Conservation (phyloP, 495 filamentous ascomycete species). For the Penicillium cosmopolitanum region DNA sequence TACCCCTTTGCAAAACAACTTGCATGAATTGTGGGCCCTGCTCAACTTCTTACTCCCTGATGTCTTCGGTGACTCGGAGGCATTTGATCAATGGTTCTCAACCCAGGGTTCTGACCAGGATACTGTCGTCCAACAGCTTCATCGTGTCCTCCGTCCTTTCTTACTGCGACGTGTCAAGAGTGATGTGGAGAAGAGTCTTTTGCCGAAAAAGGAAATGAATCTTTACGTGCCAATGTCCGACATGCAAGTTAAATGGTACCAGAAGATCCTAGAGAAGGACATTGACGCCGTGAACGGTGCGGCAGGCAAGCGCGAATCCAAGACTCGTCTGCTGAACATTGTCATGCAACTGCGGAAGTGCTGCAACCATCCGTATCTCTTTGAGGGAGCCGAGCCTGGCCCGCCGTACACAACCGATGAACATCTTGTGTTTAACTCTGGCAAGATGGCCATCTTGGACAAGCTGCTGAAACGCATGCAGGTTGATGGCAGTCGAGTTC, state of each 20-base stretch:
- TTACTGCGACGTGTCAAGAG: slow-evolving; percentile 94
- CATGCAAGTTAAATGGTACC: slow-evolving; percentile 99
- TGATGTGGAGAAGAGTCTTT: slow-evolving; percentile 96
- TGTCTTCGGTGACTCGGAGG: slow-evolving; percentile 95
- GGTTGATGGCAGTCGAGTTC: slow-evolving; percentile 82
- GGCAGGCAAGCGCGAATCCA: slow-evolving; percentile 95
- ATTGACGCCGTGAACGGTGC: slow-evolving; percentile 99
- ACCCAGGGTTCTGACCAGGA: slow-evolving; percentile 88
- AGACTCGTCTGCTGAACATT: slow-evolving; percentile 97
- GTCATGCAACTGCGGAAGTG: slow-evolving; percentile 99
- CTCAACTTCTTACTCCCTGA: slow-evolving; percentile 97
- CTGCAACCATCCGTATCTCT: slow-evolving; percentile 98
- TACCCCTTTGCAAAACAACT: slow-evolving; percentile 96
- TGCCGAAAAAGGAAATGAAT: slow-evolving; percentile 98
- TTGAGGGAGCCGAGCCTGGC: slow-evolving; percentile 96
- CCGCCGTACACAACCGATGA: slow-evolving; percentile 98
- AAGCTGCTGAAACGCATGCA: slow-evolving; percentile 85
- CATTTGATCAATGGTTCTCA: slow-evolving; percentile 99
- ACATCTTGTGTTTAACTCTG: slow-evolving; percentile 89
- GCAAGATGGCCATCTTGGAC: slow-evolving; percentile 98
- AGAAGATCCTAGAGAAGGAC: slow-evolving; percentile 98
- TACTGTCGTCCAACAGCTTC: slow-evolving; percentile 94
- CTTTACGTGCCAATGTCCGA: slow-evolving; percentile 98
- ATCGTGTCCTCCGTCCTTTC: slow-evolving; percentile 92
- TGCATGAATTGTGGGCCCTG: slow-evolving; percentile 98